These are phyloP conservation scores for Paecilomyces fulvus DNA, from an alignment of 2,329 filamentous ascomycete species.

Conservation along the genomic window DNA sequence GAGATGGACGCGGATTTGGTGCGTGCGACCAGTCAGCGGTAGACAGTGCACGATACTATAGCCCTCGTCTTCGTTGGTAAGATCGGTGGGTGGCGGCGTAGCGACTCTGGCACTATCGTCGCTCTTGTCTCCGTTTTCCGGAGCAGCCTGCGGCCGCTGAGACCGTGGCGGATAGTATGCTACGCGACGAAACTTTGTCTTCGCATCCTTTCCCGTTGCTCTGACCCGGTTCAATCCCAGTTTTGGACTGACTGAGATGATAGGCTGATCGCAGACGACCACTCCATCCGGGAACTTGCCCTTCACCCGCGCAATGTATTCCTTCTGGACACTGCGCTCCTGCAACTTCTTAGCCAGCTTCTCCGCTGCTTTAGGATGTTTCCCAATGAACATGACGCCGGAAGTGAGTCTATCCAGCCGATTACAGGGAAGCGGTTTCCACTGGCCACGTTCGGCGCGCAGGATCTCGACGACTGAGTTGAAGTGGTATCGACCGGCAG, in stretches of 20 bases:
- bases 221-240: constrained; percentile 90
- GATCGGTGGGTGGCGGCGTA: constrained; percentile 21
- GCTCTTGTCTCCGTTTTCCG: constrained; percentile 14
- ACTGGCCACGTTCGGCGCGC: constrained; percentile 60
- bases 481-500: constrained; percentile 89
- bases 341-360: constrained; percentile 67
- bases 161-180: constrained; percentile 72
- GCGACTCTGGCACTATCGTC: constrained; percentile 18
- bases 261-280: constrained; percentile 84
- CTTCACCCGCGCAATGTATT: constrained; percentile 86
- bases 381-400: constrained; percentile 96
- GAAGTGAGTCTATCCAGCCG: constrained; percentile 89
- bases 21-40: constrained; percentile 86
- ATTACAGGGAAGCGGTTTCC: constrained; percentile 69
- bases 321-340: constrained; percentile 77
- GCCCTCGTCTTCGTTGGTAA: constrained; percentile 49
- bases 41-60: constrained; percentile 94
- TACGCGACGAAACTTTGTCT: constrained; percentile 82
- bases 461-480: constrained; percentile 94
- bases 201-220: constrained; percentile 81
- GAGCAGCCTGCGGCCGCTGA: constrained; percentile 17
- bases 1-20: constrained; percentile 89
- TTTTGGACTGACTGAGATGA: constrained; percentile 89
- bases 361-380: constrained; percentile 72
- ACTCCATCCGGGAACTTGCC: constrained; percentile 89